These are phyloP conservation scores for Pterocarpus santalinus DNA, from an alignment of 306 rosid genomes.

Conservation along the genomic window DNA sequence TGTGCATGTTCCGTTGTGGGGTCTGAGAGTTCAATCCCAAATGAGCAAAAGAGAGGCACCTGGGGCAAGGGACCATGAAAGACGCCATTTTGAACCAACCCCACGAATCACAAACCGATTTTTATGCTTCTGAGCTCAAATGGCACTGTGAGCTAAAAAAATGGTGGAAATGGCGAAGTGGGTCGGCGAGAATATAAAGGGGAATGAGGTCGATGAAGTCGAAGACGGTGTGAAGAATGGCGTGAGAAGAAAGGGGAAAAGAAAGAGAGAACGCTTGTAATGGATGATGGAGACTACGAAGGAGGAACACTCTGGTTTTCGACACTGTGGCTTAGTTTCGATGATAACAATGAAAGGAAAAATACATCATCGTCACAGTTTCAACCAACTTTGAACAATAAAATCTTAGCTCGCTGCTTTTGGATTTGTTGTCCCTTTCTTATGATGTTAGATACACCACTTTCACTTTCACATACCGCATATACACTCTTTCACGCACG, in stretches of 20 bases:
- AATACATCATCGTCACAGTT: constrained; percentile 42
- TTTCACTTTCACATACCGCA: no score
- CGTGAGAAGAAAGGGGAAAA: neutral
- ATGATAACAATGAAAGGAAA: constrained; percentile 44
- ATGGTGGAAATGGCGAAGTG: constrained; percentile 33
- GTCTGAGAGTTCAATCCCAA: constrained; percentile 48
- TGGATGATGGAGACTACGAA: constrained; percentile 30
- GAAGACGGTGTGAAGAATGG: constrained; percentile 21
- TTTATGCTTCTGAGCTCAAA: constrained; percentile 22
- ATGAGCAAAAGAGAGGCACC: constrained; percentile 49
- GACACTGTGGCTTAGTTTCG: constrained; percentile 45
- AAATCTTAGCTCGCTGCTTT: constrained; percentile 16
- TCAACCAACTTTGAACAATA: constrained; percentile 31
- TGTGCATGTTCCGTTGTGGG: constrained; percentile 32
- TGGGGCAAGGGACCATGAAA: constrained; percentile 69
- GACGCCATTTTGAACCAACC: constrained; percentile 64
- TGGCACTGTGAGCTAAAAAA: constrained; percentile 36
- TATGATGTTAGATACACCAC: neutral
- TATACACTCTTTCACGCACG: neutral
- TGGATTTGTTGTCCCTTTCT: neutral
- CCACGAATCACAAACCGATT: constrained; percentile 39
- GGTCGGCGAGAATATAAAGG: constrained; percentile 37
- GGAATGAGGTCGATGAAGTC: constrained; percentile 38
- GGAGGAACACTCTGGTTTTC: constrained; percentile 26
- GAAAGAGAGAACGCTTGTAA: neutral